Conservation (phyloP, 164 flowering plant species). For the Berberis thunbergii region DNA sequence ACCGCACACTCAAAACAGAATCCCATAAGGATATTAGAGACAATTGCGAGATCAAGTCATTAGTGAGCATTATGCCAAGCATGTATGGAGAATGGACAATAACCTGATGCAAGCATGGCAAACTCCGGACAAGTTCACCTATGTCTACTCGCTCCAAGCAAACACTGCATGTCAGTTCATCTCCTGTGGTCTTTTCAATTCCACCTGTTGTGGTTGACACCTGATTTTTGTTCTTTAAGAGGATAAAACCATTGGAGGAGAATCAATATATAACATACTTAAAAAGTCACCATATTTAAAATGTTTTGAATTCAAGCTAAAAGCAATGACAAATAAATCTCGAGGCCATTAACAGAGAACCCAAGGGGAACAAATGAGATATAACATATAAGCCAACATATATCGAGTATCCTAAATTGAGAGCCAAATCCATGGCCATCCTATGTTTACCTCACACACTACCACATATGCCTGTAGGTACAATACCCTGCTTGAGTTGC, state of each 20-base stretch:
- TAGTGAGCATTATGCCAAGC: background rate
- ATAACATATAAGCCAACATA: too few relatives aligned
- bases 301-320: too few relatives aligned
- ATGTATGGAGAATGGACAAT: background rate
- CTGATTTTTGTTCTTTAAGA: constrained; percentile 40
- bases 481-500: too few relatives aligned
- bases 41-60: background rate
- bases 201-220: constrained; percentile 33
- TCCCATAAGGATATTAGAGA: background rate
- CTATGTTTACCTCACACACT: too few relatives aligned
- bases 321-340: too few relatives aligned
- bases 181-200: constrained; percentile 31
- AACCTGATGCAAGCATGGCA: constrained; percentile 93
- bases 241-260: background rate
- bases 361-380: too few relatives aligned
- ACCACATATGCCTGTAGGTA: too few relatives aligned
- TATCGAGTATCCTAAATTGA: too few relatives aligned
- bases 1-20: background rate
- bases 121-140: constrained; percentile 76
- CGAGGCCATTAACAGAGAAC: too few relatives aligned
- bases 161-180: constrained; percentile 73
- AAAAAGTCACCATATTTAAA: too few relatives aligned
- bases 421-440: too few relatives aligned
- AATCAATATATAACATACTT: background rate
- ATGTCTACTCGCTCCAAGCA: constrained; percentile 84